Percentiles rank a stretch among this genome's conserved stretches.
Conservation (phyloP, 75 land plant genomes). For the Picea glauca region DNA sequence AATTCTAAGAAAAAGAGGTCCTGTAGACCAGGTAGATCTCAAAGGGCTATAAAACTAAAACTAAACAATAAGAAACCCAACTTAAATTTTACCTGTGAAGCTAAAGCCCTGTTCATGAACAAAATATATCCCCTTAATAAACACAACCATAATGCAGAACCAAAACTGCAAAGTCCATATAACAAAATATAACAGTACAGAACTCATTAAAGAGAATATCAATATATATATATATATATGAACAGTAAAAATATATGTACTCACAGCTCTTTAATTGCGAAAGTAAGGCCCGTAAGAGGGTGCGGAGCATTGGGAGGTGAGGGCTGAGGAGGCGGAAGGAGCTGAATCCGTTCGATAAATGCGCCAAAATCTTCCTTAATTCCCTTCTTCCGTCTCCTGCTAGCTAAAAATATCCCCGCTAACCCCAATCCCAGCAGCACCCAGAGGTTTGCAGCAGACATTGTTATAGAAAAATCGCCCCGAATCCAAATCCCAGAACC, state of each 20-base stretch:
- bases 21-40: too few species aligned
- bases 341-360: slow-evolving; percentile 60
- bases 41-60: too few species aligned
- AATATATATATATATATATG: too few species aligned
- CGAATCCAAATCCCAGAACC: too few species aligned
- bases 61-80: too few species aligned
- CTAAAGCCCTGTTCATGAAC: too few species aligned
- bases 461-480: too few species aligned
- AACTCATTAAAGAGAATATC: neutral
- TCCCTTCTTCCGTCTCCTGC: slow-evolving; percentile 34
- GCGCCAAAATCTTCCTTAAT: slow-evolving; percentile 75
- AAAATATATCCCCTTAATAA: too few species aligned
- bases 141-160: slow-evolving; percentile 12
- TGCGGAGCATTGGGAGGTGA: slow-evolving; percentile 92
- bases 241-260: slow-evolving; percentile 6
- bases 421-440: slow-evolving; percentile 84
- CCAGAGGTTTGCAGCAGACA: slow-evolving; percentile 45
- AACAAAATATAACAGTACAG: slow-evolving; percentile 12
- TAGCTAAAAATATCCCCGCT: slow-evolving; percentile 65
- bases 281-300: slow-evolving; percentile 78
- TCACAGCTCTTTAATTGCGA: slow-evolving; percentile 85
- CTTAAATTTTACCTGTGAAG: too few species aligned
- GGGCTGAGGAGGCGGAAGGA: slow-evolving; percentile 91
- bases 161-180: slow-evolving; percentile 19
- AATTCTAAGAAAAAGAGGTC: too few species aligned